phyloP scores from a whole-genome alignment of 2,329 filamentous ascomycete genomes.

The Claviceps pusilla region DNA sequence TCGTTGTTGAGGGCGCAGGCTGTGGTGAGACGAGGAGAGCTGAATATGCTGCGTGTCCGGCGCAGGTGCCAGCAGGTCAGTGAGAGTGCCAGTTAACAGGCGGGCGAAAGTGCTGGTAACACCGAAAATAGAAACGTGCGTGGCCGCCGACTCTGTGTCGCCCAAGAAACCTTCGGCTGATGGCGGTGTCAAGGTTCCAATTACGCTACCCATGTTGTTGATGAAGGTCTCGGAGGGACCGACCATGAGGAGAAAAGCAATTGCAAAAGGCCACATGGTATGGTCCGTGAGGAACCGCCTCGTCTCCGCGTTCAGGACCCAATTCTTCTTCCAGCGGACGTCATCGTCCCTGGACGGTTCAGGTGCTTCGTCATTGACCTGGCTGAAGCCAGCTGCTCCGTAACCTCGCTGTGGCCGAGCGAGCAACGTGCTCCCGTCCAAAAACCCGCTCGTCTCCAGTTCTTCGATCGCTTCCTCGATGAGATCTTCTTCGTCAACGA shows the following conservation, averaged over 20 bases:
- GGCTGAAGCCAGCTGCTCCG: constrained; percentile 40
- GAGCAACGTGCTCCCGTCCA: constrained; percentile 64
- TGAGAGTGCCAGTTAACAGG: constrained; percentile 75
- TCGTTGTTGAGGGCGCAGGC: constrained; percentile 12
- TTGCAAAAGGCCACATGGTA: constrained; percentile 91
- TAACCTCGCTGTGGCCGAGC: constrained; percentile 40
- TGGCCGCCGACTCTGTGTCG: constrained; percentile 50
- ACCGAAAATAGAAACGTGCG: constrained; percentile 85
- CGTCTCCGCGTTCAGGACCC: constrained; percentile 85
- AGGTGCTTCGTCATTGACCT: constrained; percentile 27
- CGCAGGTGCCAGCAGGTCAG: constrained; percentile 66
- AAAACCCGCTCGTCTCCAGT: constrained; percentile 72
- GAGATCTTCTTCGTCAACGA: constrained; percentile 73
- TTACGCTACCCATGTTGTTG: constrained; percentile 90
- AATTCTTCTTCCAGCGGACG: constrained; percentile 61
- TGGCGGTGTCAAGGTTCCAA: constrained; percentile 64
- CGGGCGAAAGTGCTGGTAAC: constrained; percentile 82
- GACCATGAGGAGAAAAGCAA: constrained; percentile 82
- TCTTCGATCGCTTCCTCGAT: constrained; percentile 85
- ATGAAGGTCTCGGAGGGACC: constrained; percentile 96
- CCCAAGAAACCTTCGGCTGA: constrained; percentile 24
- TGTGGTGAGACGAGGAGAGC: constrained; percentile 17
- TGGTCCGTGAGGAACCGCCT: constrained; percentile 67
- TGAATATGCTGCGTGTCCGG: constrained; percentile 45
- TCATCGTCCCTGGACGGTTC: constrained; percentile 29